Evolutionary conservation across 2,329 filamentous ascomycete genomes (phyloP).

Genomic region (Hymenoscyphus repandus): DNA sequence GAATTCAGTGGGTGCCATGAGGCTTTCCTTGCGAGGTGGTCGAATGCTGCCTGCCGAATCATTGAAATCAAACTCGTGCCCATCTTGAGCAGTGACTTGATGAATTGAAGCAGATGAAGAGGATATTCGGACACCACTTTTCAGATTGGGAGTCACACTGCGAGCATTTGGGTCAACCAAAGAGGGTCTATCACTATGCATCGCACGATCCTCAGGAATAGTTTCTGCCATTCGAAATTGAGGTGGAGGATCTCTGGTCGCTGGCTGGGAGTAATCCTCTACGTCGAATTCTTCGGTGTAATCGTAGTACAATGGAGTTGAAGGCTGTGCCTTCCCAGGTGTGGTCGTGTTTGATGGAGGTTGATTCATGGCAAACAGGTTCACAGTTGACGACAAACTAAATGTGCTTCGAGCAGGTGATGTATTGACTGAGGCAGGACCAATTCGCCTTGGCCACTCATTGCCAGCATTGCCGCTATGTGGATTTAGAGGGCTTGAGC

Average conservation of each 20-base stretch:
- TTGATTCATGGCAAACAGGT: conserved; percentile 16
- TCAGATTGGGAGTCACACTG: conserved; percentile 5
- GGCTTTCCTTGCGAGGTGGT: neutral
- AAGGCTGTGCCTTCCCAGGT: conserved; percentile 20
- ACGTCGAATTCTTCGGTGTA: conserved; percentile 33
- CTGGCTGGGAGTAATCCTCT: conserved; percentile 17
- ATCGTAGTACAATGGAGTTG: conserved; percentile 32
- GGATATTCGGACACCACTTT: conserved; percentile 11
- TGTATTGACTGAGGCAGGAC: conserved; percentile 21
- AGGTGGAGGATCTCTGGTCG: conserved; percentile 21
- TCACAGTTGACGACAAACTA: conserved; percentile 29
- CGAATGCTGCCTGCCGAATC: neutral
- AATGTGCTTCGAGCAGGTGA: conserved; percentile 29
- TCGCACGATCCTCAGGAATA: conserved; percentile 27
- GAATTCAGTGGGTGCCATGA: neutral
- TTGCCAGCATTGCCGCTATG: conserved; percentile 12
- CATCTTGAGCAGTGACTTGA: neutral
- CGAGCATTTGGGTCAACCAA: conserved; percentile 2
- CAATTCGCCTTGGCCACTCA: conserved; percentile 22
- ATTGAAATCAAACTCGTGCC: neutral
- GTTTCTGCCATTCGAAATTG: conserved; percentile 27
- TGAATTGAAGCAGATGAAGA: conserved; percentile 14
- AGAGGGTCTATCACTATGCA: conserved; percentile 16
- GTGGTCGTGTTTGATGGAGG: conserved; percentile 25
- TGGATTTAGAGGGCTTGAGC: conserved; percentile 20